Conservation (phyloP, 306 rosid genomes). For the Vachellia collinsii region DNA sequence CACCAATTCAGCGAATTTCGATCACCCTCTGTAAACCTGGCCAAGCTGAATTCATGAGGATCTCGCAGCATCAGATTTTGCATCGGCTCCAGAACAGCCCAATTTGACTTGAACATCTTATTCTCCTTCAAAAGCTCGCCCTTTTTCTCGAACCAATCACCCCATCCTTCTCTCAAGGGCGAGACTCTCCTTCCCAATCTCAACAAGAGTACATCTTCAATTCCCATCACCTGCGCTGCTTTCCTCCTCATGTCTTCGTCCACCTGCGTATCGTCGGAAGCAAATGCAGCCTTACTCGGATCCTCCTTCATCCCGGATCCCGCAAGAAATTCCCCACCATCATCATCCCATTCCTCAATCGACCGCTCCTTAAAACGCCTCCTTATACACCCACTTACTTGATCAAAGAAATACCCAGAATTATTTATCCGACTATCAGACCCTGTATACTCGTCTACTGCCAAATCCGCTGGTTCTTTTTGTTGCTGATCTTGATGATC, state of each 20-base stretch:
- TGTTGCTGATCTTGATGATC: slow-evolving; percentile 24
- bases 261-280: slow-evolving; percentile 81
- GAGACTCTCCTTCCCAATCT: slow-evolving; percentile 52
- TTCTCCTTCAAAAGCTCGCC: slow-evolving; percentile 65
- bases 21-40: slow-evolving; percentile 68
- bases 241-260: slow-evolving; percentile 55
- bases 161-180: slow-evolving; percentile 82
- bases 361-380: slow-evolving; percentile 54
- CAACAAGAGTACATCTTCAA: slow-evolving; percentile 75
- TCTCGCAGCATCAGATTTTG: slow-evolving; percentile 78
- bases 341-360: slow-evolving; percentile 57
- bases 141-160: slow-evolving; percentile 91
- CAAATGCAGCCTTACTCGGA: slow-evolving; percentile 59
- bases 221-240: slow-evolving; percentile 35
- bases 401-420: slow-evolving; percentile 74
- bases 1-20: slow-evolving; percentile 60
- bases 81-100: slow-evolving; percentile 65
- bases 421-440: slow-evolving; percentile 36
- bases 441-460: slow-evolving; percentile 39
- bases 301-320: slow-evolving; percentile 55
- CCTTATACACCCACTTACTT: slow-evolving; percentile 61
- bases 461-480: slow-evolving; percentile 24
- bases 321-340: slow-evolving; percentile 42
- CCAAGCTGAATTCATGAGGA: slow-evolving; percentile 60
- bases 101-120: slow-evolving; percentile 75